These are phyloP conservation scores for Talaromyces wortmannii DNA, from an alignment of 495 filamentous ascomycete species.

Conservation along the genomic window DNA sequence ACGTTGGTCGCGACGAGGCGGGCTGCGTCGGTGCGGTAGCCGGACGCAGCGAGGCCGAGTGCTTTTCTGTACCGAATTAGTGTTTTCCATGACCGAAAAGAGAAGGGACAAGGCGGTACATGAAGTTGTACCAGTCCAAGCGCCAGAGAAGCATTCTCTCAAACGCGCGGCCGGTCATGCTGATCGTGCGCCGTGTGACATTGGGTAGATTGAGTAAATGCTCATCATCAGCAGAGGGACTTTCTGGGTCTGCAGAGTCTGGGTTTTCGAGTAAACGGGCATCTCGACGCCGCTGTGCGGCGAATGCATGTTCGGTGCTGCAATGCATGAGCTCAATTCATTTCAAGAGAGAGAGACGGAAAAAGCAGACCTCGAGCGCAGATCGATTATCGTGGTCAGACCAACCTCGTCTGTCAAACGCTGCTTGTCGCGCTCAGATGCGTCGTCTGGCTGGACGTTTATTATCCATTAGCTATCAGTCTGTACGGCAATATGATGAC, in stretches of 20 bases:
- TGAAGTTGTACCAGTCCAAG: slow-evolving; percentile 60
- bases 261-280: slow-evolving; percentile 16
- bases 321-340: neutral
- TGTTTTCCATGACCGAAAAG: slow-evolving; percentile 3
- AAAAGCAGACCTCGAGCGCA: slow-evolving; percentile 58
- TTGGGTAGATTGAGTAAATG: slow-evolving; percentile 51
- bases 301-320: slow-evolving; percentile 68
- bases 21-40: slow-evolving; percentile 62
- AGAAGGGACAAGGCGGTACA: slow-evolving; percentile 28
- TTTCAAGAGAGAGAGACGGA: slow-evolving; percentile 4
- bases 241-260: slow-evolving; percentile 6
- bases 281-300: slow-evolving; percentile 54
- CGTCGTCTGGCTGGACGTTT: slow-evolving; percentile 50
- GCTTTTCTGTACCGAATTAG: slow-evolving; percentile 38
- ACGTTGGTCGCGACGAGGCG: slow-evolving; percentile 58
- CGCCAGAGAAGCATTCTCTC: slow-evolving; percentile 59
- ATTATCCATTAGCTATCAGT: slow-evolving; percentile 1
- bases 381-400: slow-evolving; percentile 67
- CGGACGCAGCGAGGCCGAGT: slow-evolving; percentile 50
- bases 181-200: slow-evolving; percentile 53
- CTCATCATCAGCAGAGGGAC: slow-evolving; percentile 26
- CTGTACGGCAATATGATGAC: neutral
- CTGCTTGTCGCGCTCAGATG: slow-evolving; percentile 54
- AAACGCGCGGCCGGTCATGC: slow-evolving; percentile 66
- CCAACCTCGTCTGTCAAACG: slow-evolving; percentile 54